phyloP scores from a whole-genome alignment of 2,329 filamentous ascomycete species.

The Colletotrichum brevisporum region DNA sequence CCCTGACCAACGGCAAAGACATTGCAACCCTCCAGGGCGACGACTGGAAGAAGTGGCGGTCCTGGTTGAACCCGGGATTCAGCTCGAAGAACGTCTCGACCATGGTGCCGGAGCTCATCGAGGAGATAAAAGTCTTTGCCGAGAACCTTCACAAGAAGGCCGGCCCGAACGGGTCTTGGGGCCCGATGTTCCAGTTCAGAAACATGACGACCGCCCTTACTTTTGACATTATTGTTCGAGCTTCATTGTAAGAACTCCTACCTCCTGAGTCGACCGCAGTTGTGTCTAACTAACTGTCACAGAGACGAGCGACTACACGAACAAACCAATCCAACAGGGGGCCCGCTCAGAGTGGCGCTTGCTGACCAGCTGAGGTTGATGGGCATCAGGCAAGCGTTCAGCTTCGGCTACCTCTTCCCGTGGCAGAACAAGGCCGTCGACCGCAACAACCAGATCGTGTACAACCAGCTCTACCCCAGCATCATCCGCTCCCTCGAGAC shows the following conservation, averaged over 20 bases:
- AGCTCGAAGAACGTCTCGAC: constrained; percentile 8
- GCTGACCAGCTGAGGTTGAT: constrained; percentile 25
- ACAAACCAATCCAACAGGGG: constrained; percentile 42
- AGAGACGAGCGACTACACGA: constrained; percentile 49
- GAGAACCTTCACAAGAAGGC: constrained; percentile 4
- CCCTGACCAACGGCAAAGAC: constrained; percentile 20
- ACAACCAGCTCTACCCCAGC: constrained; percentile 11
- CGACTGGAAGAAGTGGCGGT: constrained; percentile 46
- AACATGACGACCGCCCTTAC: constrained; percentile 38
- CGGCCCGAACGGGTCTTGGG: constrained; percentile 21
- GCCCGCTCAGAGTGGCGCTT: constrained; percentile 19
- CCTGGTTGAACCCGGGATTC: constrained; percentile 53
- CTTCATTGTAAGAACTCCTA: constrained; percentile 29
- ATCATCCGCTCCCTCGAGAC: constrained; percentile 19
- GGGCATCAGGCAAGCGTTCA: constrained; percentile 48
- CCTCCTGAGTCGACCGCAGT: accelerated
- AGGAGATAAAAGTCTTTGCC: constrained; percentile 21
- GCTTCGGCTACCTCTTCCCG: constrained; percentile 50
- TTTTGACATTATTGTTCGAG: constrained; percentile 49
- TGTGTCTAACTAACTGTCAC: constrained; percentile 27
- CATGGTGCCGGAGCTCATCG: constrained; percentile 25
- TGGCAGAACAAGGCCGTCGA: constrained; percentile 29
- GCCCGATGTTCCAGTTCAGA: constrained; percentile 28
- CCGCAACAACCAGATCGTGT: constrained; percentile 11
- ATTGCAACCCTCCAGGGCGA: constrained; percentile 23